A percentile compares a stretch with the other conserved stretches of the same genome.
phyloP scores from a whole-genome alignment of 352 stramenopile genomes.

The Saprolegnia parasitica region DNA sequence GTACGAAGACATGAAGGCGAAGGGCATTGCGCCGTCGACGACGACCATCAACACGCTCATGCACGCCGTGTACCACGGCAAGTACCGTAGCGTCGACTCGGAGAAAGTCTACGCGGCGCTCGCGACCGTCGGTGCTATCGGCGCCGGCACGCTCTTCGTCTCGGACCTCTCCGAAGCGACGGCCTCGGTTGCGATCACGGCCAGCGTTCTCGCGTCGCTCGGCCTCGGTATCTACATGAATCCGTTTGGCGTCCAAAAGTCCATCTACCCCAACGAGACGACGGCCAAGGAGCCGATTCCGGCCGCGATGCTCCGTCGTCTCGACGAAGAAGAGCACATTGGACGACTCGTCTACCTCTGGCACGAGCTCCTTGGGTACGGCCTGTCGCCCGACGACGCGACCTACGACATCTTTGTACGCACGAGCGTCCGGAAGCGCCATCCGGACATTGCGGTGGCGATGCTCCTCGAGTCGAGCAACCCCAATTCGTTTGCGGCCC shows the following conservation, averaged over 20 bases:
- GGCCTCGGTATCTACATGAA: constrained; percentile 80
- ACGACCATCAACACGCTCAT: constrained; percentile 86
- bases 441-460: constrained; percentile 72
- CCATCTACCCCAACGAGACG: constrained; percentile 64
- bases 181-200: constrained; percentile 67
- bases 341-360: constrained; percentile 80
- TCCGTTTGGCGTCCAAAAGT: constrained; percentile 67
- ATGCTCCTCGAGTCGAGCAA: constrained; percentile 58
- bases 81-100: constrained; percentile 58
- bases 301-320: constrained; percentile 73
- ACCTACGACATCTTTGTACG: constrained; percentile 78
- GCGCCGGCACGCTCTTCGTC: constrained; percentile 52
- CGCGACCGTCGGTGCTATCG: constrained; percentile 52
- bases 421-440: constrained; percentile 78
- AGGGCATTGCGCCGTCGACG: constrained; percentile 58
- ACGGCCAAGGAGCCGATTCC: constrained; percentile 63
- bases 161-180: constrained; percentile 73
- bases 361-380: constrained; percentile 76
- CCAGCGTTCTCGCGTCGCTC: constrained; percentile 72
- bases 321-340: constrained; percentile 82
- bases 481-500: constrained; percentile 24
- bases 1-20: constrained; percentile 83
- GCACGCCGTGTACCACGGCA: constrained; percentile 80
- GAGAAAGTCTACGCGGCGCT: constrained; percentile 63
- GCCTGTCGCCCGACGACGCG: constrained; percentile 54